Evolutionary conservation across 352 stramenopile species (phyloP).

Genomic region (Pythium rhizo-oryzae): DNA sequence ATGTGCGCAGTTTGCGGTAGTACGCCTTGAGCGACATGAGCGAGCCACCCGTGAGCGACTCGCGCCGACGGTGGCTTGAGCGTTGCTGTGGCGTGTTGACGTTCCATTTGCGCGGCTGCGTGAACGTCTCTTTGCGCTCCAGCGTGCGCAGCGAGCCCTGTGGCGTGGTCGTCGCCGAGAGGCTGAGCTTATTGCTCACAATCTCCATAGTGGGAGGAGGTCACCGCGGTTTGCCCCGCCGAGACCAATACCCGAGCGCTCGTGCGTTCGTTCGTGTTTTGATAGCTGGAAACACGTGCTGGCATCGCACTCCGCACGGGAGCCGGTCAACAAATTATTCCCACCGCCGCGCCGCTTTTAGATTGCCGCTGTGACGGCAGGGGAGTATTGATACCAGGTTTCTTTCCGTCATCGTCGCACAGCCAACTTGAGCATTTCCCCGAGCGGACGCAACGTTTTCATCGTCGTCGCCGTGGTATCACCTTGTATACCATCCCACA

Average conservation of each 20-base stretch:
- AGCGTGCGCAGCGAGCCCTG: conserved; percentile 14
- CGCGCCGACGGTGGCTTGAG: conserved; percentile 17
- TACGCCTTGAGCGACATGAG: conserved; percentile 69
- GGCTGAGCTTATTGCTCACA: conserved; percentile 30
- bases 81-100: conserved; percentile 15
- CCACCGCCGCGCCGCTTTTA: background rate
- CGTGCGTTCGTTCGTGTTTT: background rate
- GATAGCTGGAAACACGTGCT: background rate
- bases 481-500: no score
- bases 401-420: conserved; percentile 5
- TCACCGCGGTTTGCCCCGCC: no score
- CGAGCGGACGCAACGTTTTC: background rate
- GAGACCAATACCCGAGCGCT: no score
- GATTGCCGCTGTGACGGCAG: background rate
- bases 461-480: no score
- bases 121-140: conserved; percentile 22
- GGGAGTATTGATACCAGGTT: background rate
- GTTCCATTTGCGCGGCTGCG: conserved; percentile 37
- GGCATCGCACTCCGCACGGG: background rate
- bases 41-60: conserved; percentile 33
- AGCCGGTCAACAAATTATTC: background rate
- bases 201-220: conserved; percentile 30
- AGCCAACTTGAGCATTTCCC: background rate
- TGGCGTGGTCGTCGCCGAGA: background rate
- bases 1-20: conserved; percentile 68